Evolutionary conservation across 805 yeast genomes (phyloP).

Genomic region (Suhomyces emberorum): DNA sequence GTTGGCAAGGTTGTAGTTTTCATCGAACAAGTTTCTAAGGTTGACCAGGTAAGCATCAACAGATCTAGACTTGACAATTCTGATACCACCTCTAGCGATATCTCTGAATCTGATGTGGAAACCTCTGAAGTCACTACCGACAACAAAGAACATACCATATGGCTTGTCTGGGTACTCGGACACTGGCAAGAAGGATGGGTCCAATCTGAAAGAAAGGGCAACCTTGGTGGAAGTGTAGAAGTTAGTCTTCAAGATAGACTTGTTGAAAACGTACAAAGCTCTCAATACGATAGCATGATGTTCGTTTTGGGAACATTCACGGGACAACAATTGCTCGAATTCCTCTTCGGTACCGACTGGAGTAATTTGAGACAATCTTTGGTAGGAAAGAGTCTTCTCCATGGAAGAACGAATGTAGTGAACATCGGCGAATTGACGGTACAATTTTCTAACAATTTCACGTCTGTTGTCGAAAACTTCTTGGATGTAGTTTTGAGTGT

Average conservation of each 20-base stretch:
- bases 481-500: constrained; percentile 77
- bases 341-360: constrained; percentile 75
- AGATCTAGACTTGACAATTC: constrained; percentile 87
- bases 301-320: constrained; percentile 77
- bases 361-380: constrained; percentile 73
- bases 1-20: constrained; percentile 90
- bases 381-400: constrained; percentile 81
- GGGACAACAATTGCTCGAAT: constrained; percentile 62
- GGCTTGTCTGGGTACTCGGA: constrained; percentile 91
- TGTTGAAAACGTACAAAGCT: constrained; percentile 81
- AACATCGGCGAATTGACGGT: constrained; percentile 85
- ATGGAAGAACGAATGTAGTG: constrained; percentile 75
- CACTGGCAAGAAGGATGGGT: constrained; percentile 80
- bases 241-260: constrained; percentile 86
- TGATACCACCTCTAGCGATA: constrained; percentile 96
- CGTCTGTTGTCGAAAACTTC: constrained; percentile 71
- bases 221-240: constrained; percentile 92
- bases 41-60: constrained; percentile 82
- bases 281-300: constrained; percentile 73
- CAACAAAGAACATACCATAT: constrained; percentile 91
- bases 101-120: constrained; percentile 97
- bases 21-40: constrained; percentile 87
- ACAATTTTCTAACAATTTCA: constrained; percentile 74
- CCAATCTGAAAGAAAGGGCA: constrained; percentile 87
- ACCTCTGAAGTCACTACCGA: constrained; percentile 95